A percentile compares a stretch with the other conserved stretches of the same genome.
phyloP scores from a whole-genome alignment of 2,329 filamentous ascomycete genomes.

The Aspergillus novofumigatus region DNA sequence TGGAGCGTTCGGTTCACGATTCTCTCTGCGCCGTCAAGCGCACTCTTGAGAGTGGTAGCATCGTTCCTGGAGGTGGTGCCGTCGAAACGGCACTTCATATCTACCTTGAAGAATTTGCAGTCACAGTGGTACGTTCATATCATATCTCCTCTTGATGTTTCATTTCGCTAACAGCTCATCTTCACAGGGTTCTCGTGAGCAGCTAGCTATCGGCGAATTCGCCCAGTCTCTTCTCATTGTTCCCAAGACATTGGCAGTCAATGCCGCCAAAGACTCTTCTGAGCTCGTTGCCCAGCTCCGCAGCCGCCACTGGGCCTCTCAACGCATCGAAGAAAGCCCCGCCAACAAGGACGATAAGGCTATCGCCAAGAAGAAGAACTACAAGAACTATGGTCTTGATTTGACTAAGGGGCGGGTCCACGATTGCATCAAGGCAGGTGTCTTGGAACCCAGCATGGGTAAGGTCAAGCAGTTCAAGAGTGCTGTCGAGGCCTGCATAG shows the following conservation, averaged over 20 bases:
- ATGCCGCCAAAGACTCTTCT: conserved; percentile 92
- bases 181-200: conserved; percentile 75
- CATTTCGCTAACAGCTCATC: conserved; percentile 1
- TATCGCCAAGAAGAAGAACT: conserved; percentile 88
- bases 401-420: conserved; percentile 83
- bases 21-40: conserved; percentile 95
- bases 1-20: conserved; percentile 98
- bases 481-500: conserved; percentile 96
- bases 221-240: conserved; percentile 91
- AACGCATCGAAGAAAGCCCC: conserved; percentile 84
- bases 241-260: conserved; percentile 93
- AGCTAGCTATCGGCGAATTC: conserved; percentile 96
- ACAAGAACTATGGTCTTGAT: conserved; percentile 98
- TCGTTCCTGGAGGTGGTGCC: conserved; percentile 92
- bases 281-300: conserved; percentile 94
- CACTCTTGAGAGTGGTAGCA: conserved; percentile 91
- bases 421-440: conserved; percentile 89
- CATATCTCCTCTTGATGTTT: not conserved
- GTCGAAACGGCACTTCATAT: conserved; percentile 99
- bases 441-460: conserved; percentile 95
- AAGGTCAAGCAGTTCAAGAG: conserved; percentile 98
- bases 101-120: conserved; percentile 97
- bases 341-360: conserved; percentile 76
- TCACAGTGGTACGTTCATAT: conserved; percentile 69
- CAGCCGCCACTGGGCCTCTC: conserved; percentile 87